Evolutionary conservation across 768 basidiomycete species (phyloP).

Genomic region (Termitomyces sp.): DNA sequence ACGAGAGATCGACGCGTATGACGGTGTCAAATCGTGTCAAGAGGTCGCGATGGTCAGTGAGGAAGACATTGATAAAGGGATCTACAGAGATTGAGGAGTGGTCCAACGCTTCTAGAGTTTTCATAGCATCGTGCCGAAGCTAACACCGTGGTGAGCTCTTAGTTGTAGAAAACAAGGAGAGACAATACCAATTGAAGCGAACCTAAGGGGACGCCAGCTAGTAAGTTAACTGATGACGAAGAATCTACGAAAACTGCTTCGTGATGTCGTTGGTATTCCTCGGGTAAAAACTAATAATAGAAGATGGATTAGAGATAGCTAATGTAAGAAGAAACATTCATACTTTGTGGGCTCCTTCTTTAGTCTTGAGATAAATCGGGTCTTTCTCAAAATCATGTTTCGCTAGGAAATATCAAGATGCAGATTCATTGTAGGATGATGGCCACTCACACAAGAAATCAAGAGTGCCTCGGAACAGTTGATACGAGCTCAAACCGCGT

Average conservation of each 20-base stretch:
- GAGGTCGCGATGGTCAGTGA: constrained; percentile 65
- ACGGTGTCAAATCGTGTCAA: constrained; percentile 71
- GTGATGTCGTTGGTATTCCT: constrained; percentile 49
- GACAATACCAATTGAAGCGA: constrained; percentile 68
- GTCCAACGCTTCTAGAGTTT: constrained; percentile 66
- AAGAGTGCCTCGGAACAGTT: constrained; percentile 80
- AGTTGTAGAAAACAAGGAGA: background rate
- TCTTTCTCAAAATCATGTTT: constrained; percentile 62
- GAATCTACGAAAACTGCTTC: constrained; percentile 75
- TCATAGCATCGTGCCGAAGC: constrained; percentile 73
- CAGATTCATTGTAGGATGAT: background rate
- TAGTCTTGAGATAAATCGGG: constrained; percentile 55
- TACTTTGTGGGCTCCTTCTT: constrained; percentile 55
- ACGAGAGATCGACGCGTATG: constrained; percentile 53
- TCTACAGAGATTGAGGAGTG: constrained; percentile 44
- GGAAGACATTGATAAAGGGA: constrained; percentile 67
- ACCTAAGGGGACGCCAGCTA: constrained; percentile 70
- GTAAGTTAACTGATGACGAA: constrained; percentile 69
- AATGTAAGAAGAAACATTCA: background rate
- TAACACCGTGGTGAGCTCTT: constrained; percentile 22
- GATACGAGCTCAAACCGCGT: constrained; percentile 84
- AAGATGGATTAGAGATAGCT: background rate
- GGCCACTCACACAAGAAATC: constrained; percentile 71
- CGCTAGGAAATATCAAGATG: constrained; percentile 37
- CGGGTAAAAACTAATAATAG: constrained; percentile 45